Evolutionary conservation across 2,329 filamentous ascomycete species (phyloP).

Genomic region (Myriosclerotinia curreyana): DNA sequence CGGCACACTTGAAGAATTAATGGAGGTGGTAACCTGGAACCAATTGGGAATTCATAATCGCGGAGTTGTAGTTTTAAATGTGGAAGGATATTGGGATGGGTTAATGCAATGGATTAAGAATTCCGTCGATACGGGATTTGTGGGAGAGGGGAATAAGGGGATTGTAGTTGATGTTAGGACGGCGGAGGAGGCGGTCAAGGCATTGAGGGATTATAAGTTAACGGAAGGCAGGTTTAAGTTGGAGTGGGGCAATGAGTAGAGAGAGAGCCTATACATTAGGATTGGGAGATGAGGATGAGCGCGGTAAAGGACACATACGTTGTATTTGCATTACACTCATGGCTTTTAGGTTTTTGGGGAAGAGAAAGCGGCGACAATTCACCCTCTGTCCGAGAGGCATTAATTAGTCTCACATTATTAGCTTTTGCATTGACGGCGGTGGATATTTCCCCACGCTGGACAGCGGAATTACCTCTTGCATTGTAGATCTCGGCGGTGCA

Average conservation of each 20-base stretch:
- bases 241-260: slow-evolving; percentile 62
- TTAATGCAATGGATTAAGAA: slow-evolving; percentile 77
- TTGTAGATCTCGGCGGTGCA: neutral
- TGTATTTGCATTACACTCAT: too few relatives aligned
- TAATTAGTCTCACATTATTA: neutral
- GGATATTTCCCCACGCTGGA: too few relatives aligned
- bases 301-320: neutral
- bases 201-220: slow-evolving; percentile 70
- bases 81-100: slow-evolving; percentile 90
- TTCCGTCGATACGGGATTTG: slow-evolving; percentile 73
- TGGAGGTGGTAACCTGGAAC: slow-evolving; percentile 91
- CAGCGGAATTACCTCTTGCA: neutral
- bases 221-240: slow-evolving; percentile 74
- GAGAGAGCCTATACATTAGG: neutral
- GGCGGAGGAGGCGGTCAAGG: slow-evolving; percentile 68
- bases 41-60: slow-evolving; percentile 86
- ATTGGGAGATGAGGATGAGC: neutral
- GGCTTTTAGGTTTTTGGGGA: too few relatives aligned
- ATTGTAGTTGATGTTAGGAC: slow-evolving; percentile 77
- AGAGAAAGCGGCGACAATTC: too few relatives aligned
- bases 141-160: slow-evolving; percentile 63
- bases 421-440: neutral
- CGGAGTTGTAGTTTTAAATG: slow-evolving; percentile 78
- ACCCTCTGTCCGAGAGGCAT: too few relatives aligned
- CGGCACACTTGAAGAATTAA: slow-evolving; percentile 93